Evolutionary conservation across 2,329 filamentous ascomycete genomes (phyloP).

Genomic region (Venturia pyrina): DNA sequence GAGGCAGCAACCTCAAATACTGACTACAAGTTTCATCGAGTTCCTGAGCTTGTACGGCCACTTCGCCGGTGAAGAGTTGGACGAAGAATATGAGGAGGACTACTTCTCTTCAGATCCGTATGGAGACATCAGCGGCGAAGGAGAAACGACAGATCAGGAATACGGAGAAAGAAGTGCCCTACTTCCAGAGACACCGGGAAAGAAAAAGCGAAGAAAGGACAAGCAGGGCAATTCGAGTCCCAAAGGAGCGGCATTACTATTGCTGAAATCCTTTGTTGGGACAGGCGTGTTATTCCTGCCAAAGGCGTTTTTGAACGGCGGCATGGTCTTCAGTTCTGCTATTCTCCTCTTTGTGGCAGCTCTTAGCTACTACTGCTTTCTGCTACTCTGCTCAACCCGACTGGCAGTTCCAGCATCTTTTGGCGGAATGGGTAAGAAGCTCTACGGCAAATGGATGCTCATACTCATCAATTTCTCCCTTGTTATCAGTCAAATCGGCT

Average conservation of each 20-base stretch:
- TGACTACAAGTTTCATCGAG: constrained; percentile 90
- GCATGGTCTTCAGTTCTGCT: constrained; percentile 92
- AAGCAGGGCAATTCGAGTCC: constrained; percentile 62
- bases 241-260: constrained; percentile 68
- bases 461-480: constrained; percentile 82
- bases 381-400: constrained; percentile 79
- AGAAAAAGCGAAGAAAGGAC: constrained; percentile 67
- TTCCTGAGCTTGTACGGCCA: constrained; percentile 93
- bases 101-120: constrained; percentile 78
- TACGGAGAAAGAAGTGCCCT: constrained; percentile 77
- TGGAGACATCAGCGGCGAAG: constrained; percentile 36
- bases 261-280: constrained; percentile 96
- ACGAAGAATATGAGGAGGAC: constrained; percentile 78
- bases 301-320: constrained; percentile 86
- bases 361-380: constrained; percentile 95
- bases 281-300: constrained; percentile 92
- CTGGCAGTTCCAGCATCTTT: constrained; percentile 87
- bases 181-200: constrained; percentile 46
- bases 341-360: constrained; percentile 78
- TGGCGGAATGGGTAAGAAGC: constrained; percentile 85
- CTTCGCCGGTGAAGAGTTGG: constrained; percentile 92
- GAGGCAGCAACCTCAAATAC: constrained; percentile 46
- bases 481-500: constrained; percentile 90
- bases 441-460: constrained; percentile 88
- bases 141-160: constrained; percentile 51